Conservation (phyloP, 140 eudicot genomes). For the Cichorium intybus region DNA sequence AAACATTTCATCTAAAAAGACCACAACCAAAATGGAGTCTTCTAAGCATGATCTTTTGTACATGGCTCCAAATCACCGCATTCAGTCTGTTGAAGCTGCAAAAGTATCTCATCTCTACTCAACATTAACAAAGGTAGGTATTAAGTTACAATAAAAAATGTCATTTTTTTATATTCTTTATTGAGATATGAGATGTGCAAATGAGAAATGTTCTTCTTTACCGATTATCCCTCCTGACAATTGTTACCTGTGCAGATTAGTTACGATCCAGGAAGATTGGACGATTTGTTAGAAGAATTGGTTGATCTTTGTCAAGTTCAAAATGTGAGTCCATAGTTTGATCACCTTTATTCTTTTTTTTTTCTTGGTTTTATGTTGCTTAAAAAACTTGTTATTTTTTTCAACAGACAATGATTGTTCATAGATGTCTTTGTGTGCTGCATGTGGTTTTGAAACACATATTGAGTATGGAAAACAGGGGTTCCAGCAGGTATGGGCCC, state of each 20-base stretch:
- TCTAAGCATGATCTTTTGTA: slow-evolving; percentile 3
- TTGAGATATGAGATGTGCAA: slow-evolving; percentile 4
- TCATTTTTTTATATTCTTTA: slow-evolving; percentile 9
- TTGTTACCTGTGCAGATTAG: slow-evolving; percentile 48
- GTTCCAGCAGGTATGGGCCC: slow-evolving; percentile 30
- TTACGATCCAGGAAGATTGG: slow-evolving; percentile 47
- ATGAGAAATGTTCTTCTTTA: neutral
- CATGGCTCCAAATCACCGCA: slow-evolving; percentile 20
- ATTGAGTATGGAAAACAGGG: slow-evolving; percentile 34
- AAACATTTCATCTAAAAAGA: slow-evolving; percentile 29
- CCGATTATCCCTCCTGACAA: slow-evolving; percentile 8
- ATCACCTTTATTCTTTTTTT: neutral
- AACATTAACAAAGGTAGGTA: slow-evolving; percentile 57
- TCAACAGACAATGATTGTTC: slow-evolving; percentile 60
- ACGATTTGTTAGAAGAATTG: slow-evolving; percentile 52
- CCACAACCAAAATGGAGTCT: slow-evolving; percentile 18
- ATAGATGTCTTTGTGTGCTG: slow-evolving; percentile 55
- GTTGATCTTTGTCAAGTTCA: slow-evolving; percentile 59
- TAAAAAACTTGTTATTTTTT: slow-evolving; percentile 9
- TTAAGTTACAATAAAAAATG: neutral
- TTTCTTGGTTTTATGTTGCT: slow-evolving; percentile 9
- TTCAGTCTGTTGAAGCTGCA: slow-evolving; percentile 51
- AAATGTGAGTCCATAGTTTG: slow-evolving; percentile 52
- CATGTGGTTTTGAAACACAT: slow-evolving; percentile 47
- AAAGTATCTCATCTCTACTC: slow-evolving; percentile 66